These are phyloP conservation scores for Aspergillus affinis DNA, from an alignment of 495 filamentous ascomycete genomes.

Conservation along the genomic window DNA sequence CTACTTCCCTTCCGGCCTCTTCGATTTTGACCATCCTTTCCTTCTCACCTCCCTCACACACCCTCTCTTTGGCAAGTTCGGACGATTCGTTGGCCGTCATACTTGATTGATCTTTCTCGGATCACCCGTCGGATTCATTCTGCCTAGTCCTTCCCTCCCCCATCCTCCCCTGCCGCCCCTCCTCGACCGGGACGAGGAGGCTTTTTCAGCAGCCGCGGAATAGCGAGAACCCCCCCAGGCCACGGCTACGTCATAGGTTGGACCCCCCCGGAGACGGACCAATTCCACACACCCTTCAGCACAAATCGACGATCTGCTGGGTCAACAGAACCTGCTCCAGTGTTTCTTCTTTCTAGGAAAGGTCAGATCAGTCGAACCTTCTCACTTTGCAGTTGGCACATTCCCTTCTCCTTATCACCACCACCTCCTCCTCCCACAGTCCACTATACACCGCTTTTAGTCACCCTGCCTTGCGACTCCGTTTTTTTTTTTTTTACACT, in stretches of 20 bases:
- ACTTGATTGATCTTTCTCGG: background rate
- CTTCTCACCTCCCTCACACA: slow-evolving; percentile 8
- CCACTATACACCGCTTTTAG: slow-evolving; percentile 25
- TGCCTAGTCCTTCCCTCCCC: slow-evolving; percentile 3
- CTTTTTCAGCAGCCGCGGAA: slow-evolving; percentile 19
- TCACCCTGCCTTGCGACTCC: slow-evolving; percentile 12
- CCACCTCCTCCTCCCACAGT: background rate
- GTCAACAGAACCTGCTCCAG: slow-evolving; percentile 19
- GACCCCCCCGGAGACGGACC: slow-evolving; percentile 31
- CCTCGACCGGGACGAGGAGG: background rate
- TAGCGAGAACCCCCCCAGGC: slow-evolving; percentile 21
- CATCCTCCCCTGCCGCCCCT: background rate
- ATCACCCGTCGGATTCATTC: background rate
- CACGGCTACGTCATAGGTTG: slow-evolving; percentile 39
- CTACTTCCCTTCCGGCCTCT: slow-evolving; percentile 25
- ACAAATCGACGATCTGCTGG: slow-evolving; percentile 34
- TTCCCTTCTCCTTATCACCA: slow-evolving; percentile 4
- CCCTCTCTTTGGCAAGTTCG: background rate
- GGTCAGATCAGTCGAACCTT: slow-evolving; percentile 29
- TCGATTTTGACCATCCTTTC: slow-evolving; percentile 14
- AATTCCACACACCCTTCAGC: slow-evolving; percentile 24
- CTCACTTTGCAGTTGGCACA: slow-evolving; percentile 17
- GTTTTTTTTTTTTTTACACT: slow-evolving; percentile 9
- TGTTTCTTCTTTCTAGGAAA: slow-evolving; percentile 20
- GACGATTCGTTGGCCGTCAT: background rate